Base-by-base conservation (phyloP, 140 eudicot species). In the Flaveria floridana region DNA sequence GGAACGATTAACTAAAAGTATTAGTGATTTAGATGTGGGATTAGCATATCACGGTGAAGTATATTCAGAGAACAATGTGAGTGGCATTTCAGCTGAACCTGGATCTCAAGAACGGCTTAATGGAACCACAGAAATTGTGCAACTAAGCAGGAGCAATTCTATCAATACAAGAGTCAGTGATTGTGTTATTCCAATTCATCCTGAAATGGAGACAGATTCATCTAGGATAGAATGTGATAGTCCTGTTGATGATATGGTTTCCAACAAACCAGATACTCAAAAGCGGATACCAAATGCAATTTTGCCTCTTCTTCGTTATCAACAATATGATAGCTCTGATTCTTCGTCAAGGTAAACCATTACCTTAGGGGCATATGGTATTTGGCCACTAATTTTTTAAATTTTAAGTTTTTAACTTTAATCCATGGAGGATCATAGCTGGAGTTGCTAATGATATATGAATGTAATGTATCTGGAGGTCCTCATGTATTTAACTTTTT, bases 301-400 rank as follows among this genome's bases (percentile, higher is more conserved):
- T 77, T 83, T 84, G 70, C 91, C 97, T 37, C 76, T 82, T 55
- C 80, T 87, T 12, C 86, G 89, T 48, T 83, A 76, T 74, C 96
- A 86, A 52, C 98, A 81, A 56, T 85, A 47, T 76, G 99, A 85
- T 72, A 87, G 97, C 81, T 88, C 91, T 47, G 99, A 94, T 37
- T 88, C 97, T 73, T 90, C 90, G 59, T 82, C 91, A 39, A 94
- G 99, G 99, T 94, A 80, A n/a, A 37, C 74, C 57, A 20, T 59
- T 79, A 41, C 64, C 44, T 41, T 76, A 13, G 16, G 42, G 65
- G 55, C 28, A 55, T 76, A 39, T 70, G 2, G 25, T 78, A 61
- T 51, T 34, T 52, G 41, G 62, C 44, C 25, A 25, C 63, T 61
- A 52, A 8, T 61, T 78, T 71, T 18, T 76, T 44, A 6, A 50